Evolutionary conservation across 2,329 filamentous ascomycete species (phyloP), one percentile per base, ranked within the genome.

Genomic region (Botrytis deweyae): DNA sequence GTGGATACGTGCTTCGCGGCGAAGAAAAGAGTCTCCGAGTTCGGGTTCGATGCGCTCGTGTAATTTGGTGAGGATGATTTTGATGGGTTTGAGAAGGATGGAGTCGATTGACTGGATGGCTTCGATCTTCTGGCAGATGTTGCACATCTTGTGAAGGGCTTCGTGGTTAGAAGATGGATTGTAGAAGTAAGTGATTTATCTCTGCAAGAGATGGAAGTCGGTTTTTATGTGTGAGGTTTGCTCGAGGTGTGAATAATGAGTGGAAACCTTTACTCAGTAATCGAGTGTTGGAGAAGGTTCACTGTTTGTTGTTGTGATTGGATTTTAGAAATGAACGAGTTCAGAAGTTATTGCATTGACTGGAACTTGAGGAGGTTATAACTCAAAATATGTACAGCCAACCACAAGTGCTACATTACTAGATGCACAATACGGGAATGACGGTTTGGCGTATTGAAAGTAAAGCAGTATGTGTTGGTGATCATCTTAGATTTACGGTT

Each of bases 1-100:
- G 5, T 68, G 49, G n/a, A 68, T 68, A 25, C 49, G 66, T 4
- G 16, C 49, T 58, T 58, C 66, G 25, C 66, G 66, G 22, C 66
- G 49, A 9, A 58, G 16, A 2, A 68, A 42, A n/a, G 38, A n/a
- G 14, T 58, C 66, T 33, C 66, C 49, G 1, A 68, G 49, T 4
- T 38, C 49, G 5, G 49, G 49, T 6, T 68, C 49, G 16, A 42
- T 42, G 4, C 36, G 49, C 38, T 68, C 49, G 25, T 58, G 66
- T 6, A 68, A 9, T 22, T 58, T 68, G 18, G 36, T 16, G 9
- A 68, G 36, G 9, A 68, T 29, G 7, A 22, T 10, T 10, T 29
- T 68, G n/a, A 68, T 3, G 6, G 66, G 66, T 2, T 58, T 68
- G 18, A 68, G 49, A 4, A 55, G 66, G 16, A 42, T 68, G 5